Evolutionary conservation across 2,329 filamentous ascomycete species (phyloP).

Genomic region (Ophiostoma australiae): DNA sequence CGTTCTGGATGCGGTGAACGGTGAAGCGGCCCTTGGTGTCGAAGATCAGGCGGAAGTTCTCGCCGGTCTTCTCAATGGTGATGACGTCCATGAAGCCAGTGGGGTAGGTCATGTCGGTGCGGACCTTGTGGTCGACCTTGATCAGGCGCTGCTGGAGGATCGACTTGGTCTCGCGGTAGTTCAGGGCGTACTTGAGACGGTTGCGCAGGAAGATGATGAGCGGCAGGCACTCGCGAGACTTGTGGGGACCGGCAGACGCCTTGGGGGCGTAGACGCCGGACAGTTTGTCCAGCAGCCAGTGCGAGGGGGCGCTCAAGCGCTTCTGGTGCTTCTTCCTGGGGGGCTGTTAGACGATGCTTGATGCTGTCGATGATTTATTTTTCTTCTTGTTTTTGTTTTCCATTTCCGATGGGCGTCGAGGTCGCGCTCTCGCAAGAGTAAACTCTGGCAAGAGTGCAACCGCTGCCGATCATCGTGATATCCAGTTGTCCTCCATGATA

Average conservation of each 20-base stretch:
- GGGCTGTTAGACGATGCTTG: slow-evolving; percentile 14
- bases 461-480: background rate
- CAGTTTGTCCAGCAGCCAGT: slow-evolving; percentile 99
- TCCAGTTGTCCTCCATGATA: slow-evolving; percentile 23
- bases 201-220: slow-evolving; percentile 96
- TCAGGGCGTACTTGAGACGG: slow-evolving; percentile 99
- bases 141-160: slow-evolving; percentile 99
- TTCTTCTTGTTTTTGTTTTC: background rate
- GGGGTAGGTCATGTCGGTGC: slow-evolving; percentile 96
- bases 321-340: slow-evolving; percentile 98
- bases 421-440: background rate
- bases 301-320: slow-evolving; percentile 96
- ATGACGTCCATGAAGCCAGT: slow-evolving; percentile 99
- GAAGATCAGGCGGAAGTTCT: slow-evolving; percentile 99
- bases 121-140: slow-evolving; percentile 99
- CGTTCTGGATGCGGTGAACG: slow-evolving; percentile 96
- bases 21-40: slow-evolving; percentile 99
- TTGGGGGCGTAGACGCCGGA: slow-evolving; percentile 78
- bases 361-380: background rate
- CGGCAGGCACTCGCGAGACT: slow-evolving; percentile 97
- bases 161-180: slow-evolving; percentile 93
- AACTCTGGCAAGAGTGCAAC: background rate
- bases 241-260: slow-evolving; percentile 86
- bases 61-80: slow-evolving; percentile 98
- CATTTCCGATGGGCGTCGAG: background rate